A percentile compares a stretch with the other conserved stretches of the same genome.
These are phyloP conservation scores for Candida ponderosae DNA, from an alignment of 805 yeast genomes.

Conservation along the genomic window DNA sequence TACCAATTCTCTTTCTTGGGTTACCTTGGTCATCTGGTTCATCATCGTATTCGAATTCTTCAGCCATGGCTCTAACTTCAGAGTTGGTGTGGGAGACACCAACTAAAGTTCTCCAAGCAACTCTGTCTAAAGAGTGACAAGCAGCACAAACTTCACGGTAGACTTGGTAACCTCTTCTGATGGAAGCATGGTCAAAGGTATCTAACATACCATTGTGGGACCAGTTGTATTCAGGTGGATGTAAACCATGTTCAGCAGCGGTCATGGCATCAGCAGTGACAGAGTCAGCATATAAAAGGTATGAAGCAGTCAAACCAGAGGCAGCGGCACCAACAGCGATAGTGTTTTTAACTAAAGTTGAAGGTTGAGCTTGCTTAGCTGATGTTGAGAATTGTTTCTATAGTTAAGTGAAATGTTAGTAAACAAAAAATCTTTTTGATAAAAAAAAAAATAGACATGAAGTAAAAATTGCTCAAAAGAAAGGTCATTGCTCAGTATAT, in stretches of 20 bases:
- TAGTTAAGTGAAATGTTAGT: constrained; percentile 8
- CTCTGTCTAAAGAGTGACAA: constrained; percentile 93
- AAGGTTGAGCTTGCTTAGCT: constrained; percentile 28
- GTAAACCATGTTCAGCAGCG: constrained; percentile 98
- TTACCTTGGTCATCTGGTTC: constrained; percentile 98
- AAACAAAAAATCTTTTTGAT: too few relatives aligned
- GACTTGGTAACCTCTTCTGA: constrained; percentile 98
- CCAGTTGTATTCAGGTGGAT: constrained; percentile 91
- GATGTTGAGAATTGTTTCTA: constrained; percentile 26
- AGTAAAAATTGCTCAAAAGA: too few relatives aligned
- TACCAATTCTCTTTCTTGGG: constrained; percentile 97
- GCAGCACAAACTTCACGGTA: constrained; percentile 99
- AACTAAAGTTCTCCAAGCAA: constrained; percentile 97
- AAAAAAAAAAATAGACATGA: too few relatives aligned
- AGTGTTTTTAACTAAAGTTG: constrained; percentile 34
- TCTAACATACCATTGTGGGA: constrained; percentile 88
- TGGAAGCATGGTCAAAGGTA: constrained; percentile 88
- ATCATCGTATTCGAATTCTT: constrained; percentile 95
- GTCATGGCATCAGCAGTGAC: constrained; percentile 94
- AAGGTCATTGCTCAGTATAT: too few relatives aligned
- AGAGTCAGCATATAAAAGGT: constrained; percentile 74
- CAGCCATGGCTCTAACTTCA: constrained; percentile 91
- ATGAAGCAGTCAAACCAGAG: constrained; percentile 75
- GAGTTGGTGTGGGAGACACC: constrained; percentile 90
- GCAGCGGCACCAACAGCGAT: constrained; percentile 60